phyloP scores from a whole-genome alignment of 352 stramenopile species.

The Globisporangium barbulae region DNA sequence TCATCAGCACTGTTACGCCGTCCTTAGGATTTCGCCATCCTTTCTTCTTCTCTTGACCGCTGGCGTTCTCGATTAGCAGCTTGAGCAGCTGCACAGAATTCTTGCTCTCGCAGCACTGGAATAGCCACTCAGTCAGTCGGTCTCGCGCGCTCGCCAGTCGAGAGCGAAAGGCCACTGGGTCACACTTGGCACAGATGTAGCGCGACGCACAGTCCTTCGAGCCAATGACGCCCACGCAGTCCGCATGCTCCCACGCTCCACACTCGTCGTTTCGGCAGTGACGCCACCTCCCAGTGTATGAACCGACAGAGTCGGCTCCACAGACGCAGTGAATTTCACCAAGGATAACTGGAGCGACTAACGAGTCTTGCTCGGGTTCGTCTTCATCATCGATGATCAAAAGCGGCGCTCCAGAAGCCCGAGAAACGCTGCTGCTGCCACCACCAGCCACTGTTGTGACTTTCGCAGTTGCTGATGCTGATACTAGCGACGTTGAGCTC shows the following conservation, averaged over 20 bases:
- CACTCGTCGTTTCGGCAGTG: conserved; percentile 68
- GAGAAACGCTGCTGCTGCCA: background rate
- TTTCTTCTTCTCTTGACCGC: conserved; percentile 7
- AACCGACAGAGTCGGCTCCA: conserved; percentile 35
- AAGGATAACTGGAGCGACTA: conserved; percentile 15
- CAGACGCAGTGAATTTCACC: conserved; percentile 61
- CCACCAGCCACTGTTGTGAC: background rate
- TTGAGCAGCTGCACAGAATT: conserved; percentile 51
- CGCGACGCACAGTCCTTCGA: conserved; percentile 18
- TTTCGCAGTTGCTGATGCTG: background rate
- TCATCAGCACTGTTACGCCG: conserved; percentile 47
- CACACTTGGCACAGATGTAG: conserved; percentile 54
- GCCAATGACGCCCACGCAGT: conserved; percentile 58
- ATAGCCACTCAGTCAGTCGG: conserved; percentile 51
- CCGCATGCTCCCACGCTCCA: conserved; percentile 63
- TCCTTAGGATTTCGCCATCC: conserved; percentile 36
- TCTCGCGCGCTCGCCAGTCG: conserved; percentile 26
- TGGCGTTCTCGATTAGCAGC: conserved; percentile 31
- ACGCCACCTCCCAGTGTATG: conserved; percentile 63
- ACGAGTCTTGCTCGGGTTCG: conserved; percentile 21
- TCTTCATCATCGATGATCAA: conserved; percentile 34
- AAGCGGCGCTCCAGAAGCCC: background rate
- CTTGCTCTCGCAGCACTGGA: conserved; percentile 61
- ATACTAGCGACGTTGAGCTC: background rate
- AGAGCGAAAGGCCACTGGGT: conserved; percentile 28